Percentiles rank a stretch among this genome's conserved stretches.
phyloP scores from a whole-genome alignment of 2,329 filamentous ascomycete species.

The Xylogone sp. region DNA sequence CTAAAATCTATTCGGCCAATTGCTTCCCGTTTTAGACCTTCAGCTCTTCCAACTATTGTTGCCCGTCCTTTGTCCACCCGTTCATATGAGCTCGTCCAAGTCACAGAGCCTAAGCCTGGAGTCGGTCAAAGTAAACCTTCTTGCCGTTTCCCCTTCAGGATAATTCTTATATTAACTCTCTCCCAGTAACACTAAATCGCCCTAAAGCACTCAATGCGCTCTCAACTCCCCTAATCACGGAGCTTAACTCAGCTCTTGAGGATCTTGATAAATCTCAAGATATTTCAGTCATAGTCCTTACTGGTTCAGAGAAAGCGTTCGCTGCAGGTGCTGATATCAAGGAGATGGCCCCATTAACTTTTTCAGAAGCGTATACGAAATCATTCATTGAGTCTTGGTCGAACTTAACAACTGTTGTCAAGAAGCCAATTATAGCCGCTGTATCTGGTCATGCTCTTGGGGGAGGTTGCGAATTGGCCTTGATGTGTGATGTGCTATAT shows the following conservation, averaged over 20 bases:
- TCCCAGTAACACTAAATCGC: slow-evolving; percentile 81
- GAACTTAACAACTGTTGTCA: slow-evolving; percentile 73
- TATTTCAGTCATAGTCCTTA: slow-evolving; percentile 77
- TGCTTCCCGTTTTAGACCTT: slow-evolving; percentile 24
- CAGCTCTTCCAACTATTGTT: slow-evolving; percentile 21
- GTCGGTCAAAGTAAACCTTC: slow-evolving; percentile 73
- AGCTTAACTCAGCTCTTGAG: slow-evolving; percentile 77
- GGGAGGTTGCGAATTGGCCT: slow-evolving; percentile 91
- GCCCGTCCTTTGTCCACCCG: slow-evolving; percentile 22
- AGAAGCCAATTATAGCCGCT: slow-evolving; percentile 91
- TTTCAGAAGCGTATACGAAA: slow-evolving; percentile 78
- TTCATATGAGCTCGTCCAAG: slow-evolving; percentile 76
- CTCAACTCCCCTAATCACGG: slow-evolving; percentile 82
- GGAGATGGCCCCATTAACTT: slow-evolving; percentile 93
- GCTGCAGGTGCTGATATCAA: slow-evolving; percentile 98
- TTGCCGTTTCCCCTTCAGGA: background rate
- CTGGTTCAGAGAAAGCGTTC: slow-evolving; percentile 85
- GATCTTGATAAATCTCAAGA: slow-evolving; percentile 66
- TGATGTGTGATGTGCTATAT: slow-evolving; percentile 97
- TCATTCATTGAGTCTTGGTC: slow-evolving; percentile 98
- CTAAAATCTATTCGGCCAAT: slow-evolving; percentile 23
- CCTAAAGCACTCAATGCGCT: slow-evolving; percentile 95
- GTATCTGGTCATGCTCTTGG: slow-evolving; percentile 94
- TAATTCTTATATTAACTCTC: background rate
- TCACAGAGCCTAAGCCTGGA: slow-evolving; percentile 79